Percentiles rank a stretch among this genome's conserved stretches.
Evolutionary conservation across 139 green algal genomes (phyloP).

Genomic region (Microglena sp.): DNA sequence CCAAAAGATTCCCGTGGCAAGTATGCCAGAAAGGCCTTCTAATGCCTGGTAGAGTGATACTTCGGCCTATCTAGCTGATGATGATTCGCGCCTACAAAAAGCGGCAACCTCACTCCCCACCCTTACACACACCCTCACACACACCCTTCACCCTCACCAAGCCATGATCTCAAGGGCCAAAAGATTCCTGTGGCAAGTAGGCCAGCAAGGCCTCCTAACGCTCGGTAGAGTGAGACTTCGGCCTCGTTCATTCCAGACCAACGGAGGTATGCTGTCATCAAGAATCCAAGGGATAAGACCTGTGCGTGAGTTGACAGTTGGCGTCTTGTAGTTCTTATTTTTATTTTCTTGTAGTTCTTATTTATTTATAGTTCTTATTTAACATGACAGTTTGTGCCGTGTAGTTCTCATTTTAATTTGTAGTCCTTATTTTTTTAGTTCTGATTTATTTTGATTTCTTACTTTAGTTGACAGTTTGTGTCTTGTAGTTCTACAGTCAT

Average conservation of each 20-base stretch:
- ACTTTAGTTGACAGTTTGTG: no score
- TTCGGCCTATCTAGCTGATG: no score
- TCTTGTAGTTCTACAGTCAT: no score
- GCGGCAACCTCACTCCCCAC: no score
- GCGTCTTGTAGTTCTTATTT: not conserved
- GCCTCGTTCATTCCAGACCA: slow-evolving; percentile 50
- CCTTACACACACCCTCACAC: no score
- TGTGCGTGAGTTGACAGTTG: not conserved
- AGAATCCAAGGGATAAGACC: slow-evolving; percentile 38
- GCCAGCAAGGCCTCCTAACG: slow-evolving; percentile 52
- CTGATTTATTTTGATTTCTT: no score
- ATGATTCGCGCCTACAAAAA: no score
- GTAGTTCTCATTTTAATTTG: no score
- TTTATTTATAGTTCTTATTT: no score
- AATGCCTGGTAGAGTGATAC: slow-evolving; percentile 40
- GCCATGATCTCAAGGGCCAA: slow-evolving; percentile 15
- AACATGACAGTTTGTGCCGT: no score
- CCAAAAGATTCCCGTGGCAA: slow-evolving; percentile 54
- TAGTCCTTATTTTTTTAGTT: no score
- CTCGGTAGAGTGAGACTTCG: slow-evolving; percentile 39
- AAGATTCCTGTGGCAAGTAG: slow-evolving; percentile 58
- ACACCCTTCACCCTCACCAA: slow-evolving; percentile 20
- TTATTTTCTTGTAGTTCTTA: not conserved
- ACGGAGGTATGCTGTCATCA: slow-evolving; percentile 59
- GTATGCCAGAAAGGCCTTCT: slow-evolving; percentile 55